Base-by-base conservation (phyloP, 2,329 filamentous ascomycete genomes). In the Ilyonectria mors-panacis region DNA sequence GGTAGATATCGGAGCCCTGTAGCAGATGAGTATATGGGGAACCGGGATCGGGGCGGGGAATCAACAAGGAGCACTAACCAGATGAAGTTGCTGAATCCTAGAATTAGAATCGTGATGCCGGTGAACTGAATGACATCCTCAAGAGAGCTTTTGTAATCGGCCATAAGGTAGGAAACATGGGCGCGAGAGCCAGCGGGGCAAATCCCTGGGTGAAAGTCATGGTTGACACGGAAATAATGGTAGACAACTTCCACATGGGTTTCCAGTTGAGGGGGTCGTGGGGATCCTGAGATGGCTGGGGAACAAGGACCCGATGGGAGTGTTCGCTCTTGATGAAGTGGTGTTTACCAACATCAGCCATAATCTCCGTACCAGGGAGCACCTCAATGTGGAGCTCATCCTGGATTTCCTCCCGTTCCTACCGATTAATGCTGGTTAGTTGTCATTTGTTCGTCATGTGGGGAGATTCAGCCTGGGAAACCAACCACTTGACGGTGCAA, bases 271-370 rank as follows among this genome's bases (percentile, higher is more conserved):
- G 59, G 21, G 59, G 59, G 13, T 61, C 59, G 26, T 61, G 48
- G 7, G 59, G 35, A 23, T 61, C 47, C 6, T 47, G 26, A 6
- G 47, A 58, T 6, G 69, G 68, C 6, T 71, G 66, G 2, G 69
- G 69, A 19, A 71, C 51, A 33, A 71, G 68, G 15, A 71, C 69
- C 15, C 61, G 56, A 13, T 71, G 47, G 0, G 69, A 69, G 47
- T 70, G 44, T 8, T 67, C 51, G 28, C 66, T 50, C 47, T 66
- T 63, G 47, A 71, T 62, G 12, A 57, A 71, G 10, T 69, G 68
- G n/a, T 71, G 59, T 23, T 62, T 67, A 13, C 69, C 69, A n/a
- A 71, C 17, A n/a, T 71, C 69, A 9, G 68, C 59, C 69, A 71
- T 71, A 51, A 71, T 71, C 26, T 71, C 69, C 8, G 68, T 71